phyloP scores from a whole-genome alignment of 257 asterid species.

The Parsonsia alboflavescens region DNA sequence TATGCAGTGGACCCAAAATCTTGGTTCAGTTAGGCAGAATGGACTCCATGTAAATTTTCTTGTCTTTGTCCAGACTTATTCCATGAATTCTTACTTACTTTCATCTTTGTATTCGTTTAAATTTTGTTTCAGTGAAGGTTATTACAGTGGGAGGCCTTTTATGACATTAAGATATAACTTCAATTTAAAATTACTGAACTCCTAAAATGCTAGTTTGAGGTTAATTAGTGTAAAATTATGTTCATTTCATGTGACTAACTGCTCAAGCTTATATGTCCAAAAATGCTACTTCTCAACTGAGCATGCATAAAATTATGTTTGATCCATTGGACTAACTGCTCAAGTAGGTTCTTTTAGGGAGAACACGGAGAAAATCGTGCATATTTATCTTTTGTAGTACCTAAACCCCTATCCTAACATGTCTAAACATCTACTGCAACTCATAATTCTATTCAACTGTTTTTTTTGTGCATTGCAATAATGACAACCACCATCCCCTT shows the following conservation, averaged over 20 bases:
- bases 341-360: not conserved
- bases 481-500: not conserved
- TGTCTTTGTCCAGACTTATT: conserved; percentile 12
- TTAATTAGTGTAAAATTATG: not conserved
- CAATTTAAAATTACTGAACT: not conserved
- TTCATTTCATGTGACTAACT: too few species aligned
- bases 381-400: not conserved
- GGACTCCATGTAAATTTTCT: conserved; percentile 52
- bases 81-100: conserved; percentile 3
- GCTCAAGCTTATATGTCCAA: not conserved
- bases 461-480: not conserved
- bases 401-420: not conserved
- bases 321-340: not conserved
- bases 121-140: not conserved
- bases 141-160: not conserved
- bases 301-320: not conserved
- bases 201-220: not conserved
- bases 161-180: not conserved
- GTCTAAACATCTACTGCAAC: not conserved
- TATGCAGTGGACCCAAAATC: conserved; percentile 90
- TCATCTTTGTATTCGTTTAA: conserved; percentile 2
- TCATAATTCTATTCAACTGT: not conserved
- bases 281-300: not conserved
- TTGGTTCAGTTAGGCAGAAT: conserved; percentile 67
- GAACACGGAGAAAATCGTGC: not conserved